These are phyloP conservation scores for Solanum virginianum DNA, from an alignment of 257 asterid genomes.

Conservation along the genomic window DNA sequence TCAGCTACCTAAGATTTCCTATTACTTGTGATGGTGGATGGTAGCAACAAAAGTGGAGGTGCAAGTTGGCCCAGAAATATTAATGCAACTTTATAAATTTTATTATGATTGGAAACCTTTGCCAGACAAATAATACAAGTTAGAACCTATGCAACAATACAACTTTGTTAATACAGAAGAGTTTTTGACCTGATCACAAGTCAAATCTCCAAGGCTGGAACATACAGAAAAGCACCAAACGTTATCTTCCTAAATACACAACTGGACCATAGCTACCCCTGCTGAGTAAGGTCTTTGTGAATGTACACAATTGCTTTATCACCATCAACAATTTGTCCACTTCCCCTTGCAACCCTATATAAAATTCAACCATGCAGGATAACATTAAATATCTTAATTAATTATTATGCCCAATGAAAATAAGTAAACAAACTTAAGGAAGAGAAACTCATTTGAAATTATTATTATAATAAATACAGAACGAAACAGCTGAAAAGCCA, in stretches of 20 bases:
- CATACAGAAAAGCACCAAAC: background rate
- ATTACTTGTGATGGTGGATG: background rate
- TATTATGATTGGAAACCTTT: background rate
- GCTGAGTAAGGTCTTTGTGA: slow-evolving; percentile 26
- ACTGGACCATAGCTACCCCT: background rate
- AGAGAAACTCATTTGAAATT: background rate
- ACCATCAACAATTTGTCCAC: slow-evolving; percentile 40
- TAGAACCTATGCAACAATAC: background rate
- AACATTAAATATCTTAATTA: background rate
- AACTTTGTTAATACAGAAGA: background rate
- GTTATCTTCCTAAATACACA: background rate
- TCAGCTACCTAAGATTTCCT: background rate
- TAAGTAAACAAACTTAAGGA: background rate
- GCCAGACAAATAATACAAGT: background rate
- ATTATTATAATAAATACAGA: background rate
- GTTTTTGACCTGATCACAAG: background rate
- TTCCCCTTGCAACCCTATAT: slow-evolving; percentile 42
- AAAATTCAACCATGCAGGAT: background rate
- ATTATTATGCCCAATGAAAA: background rate
- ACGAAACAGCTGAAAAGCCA: background rate
- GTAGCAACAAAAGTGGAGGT: background rate
- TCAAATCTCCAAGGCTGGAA: background rate
- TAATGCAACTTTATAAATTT: background rate
- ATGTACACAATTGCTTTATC: slow-evolving; percentile 30
- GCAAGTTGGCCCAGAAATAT: background rate